Evolutionary conservation across 192 early-diverging fungal genomes (phyloP).

Genomic region (Coemansia sp.): DNA sequence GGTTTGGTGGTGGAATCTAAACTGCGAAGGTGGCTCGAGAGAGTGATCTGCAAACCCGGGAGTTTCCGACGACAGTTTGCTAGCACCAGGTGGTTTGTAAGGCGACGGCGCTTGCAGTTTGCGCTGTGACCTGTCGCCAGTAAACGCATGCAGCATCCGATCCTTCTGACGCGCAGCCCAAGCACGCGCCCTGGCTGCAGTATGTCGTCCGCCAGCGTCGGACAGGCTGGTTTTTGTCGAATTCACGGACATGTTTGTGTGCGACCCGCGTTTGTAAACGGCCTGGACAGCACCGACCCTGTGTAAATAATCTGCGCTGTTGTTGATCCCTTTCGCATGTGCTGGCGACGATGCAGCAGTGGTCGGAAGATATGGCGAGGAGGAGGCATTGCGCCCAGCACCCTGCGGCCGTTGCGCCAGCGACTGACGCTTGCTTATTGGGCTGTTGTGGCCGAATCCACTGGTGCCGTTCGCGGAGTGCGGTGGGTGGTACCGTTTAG

Average conservation of each 20-base stretch:
- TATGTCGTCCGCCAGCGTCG: slow-evolving; percentile 40
- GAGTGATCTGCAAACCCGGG: neutral
- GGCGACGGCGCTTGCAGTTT: slow-evolving; percentile 10
- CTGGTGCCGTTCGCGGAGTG: neutral
- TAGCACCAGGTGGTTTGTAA: neutral
- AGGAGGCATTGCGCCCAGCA: neutral
- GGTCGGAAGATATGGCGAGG: neutral
- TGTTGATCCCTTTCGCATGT: neutral
- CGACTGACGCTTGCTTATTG: neutral
- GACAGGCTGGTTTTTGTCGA: slow-evolving; percentile 19
- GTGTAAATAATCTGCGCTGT: slow-evolving; percentile 1
- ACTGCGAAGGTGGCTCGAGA: slow-evolving; percentile 20
- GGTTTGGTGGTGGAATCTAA: slow-evolving; percentile 40
- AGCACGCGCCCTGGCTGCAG: slow-evolving; percentile 45
- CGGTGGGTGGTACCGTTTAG: neutral
- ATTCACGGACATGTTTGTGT: slow-evolving; percentile 8
- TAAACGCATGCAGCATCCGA: slow-evolving; percentile 39
- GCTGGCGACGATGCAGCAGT: neutral
- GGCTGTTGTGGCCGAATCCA: neutral
- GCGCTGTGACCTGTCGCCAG: slow-evolving; percentile 16
- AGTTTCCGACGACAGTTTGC: slow-evolving; percentile 14
- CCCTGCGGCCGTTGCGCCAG: neutral
- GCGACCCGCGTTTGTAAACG: slow-evolving; percentile 29
- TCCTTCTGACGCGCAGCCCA: slow-evolving; percentile 45
- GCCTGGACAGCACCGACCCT: neutral